phyloP scores from a whole-genome alignment of 164 flowering plant species.

The Liriodendron chinense region DNA sequence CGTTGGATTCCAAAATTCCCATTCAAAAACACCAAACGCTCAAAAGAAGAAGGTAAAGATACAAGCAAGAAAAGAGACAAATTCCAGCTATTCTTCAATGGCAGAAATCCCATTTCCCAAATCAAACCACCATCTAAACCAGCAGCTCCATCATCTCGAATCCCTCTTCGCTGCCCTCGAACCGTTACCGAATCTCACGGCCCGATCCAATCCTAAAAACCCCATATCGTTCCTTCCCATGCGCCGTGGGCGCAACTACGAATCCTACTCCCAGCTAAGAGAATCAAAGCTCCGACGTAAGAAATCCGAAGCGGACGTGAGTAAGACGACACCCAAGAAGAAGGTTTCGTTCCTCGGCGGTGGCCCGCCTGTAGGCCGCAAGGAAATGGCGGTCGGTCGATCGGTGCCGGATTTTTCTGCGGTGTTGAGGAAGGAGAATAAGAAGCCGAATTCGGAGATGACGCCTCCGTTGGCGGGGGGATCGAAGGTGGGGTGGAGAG shows the following conservation, averaged over 20 bases:
- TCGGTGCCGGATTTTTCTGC: conserved; percentile 83
- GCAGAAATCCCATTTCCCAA: not conserved
- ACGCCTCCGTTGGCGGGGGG: conserved; percentile 47
- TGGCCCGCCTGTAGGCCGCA: conserved; percentile 8
- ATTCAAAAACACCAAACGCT: not conserved
- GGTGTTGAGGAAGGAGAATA: conserved; percentile 64
- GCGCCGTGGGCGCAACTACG: conserved; percentile 55
- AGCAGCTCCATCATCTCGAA: conserved; percentile 9
- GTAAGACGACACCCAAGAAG: conserved; percentile 43
- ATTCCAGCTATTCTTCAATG: not conserved
- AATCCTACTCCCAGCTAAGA: conserved; percentile 55
- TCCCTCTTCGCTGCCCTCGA: conserved; percentile 3
- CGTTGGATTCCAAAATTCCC: not conserved
- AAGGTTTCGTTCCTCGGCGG: conserved; percentile 43
- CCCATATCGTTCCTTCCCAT: not conserved
- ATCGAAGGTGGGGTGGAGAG: conserved; percentile 23
- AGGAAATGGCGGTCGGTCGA: conserved; percentile 44
- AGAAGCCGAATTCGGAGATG: conserved; percentile 48
- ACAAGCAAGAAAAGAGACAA: not conserved
- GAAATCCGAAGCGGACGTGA: conserved; percentile 14
- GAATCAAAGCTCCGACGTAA: conserved; percentile 47
- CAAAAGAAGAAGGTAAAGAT: not conserved
- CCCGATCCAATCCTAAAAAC: not conserved
- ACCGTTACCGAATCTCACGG: not conserved
- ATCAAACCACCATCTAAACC: not conserved